Percentiles rank a stretch among this genome's conserved stretches.
phyloP scores from a whole-genome alignment of 2,329 filamentous ascomycete genomes.

The Penicillium hordei region DNA sequence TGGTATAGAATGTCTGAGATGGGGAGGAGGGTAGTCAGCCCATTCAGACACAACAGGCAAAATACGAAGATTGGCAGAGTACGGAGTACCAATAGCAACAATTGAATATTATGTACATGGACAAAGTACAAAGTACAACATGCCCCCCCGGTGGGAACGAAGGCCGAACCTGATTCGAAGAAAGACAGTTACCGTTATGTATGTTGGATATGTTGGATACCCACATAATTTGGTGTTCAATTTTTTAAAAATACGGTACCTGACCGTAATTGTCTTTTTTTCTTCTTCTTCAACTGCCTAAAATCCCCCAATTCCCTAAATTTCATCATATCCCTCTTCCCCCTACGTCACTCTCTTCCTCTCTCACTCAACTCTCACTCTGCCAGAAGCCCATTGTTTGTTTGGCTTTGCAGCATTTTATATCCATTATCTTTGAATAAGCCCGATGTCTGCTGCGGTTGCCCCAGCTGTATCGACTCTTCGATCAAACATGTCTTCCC shows the following conservation, averaged over 20 bases:
- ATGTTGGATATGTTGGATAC: neutral
- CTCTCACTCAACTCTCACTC: slow-evolving; percentile 20
- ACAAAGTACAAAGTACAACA: no score
- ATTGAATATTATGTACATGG: neutral
- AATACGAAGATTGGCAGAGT: neutral
- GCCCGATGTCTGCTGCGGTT: slow-evolving; percentile 43
- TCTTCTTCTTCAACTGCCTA: neutral
- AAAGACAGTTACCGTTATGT: neutral
- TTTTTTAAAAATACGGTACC: neutral
- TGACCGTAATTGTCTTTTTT: slow-evolving; percentile 2
- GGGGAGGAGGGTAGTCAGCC: neutral
- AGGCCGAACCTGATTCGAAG: neutral
- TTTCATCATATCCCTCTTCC: slow-evolving; percentile 31
- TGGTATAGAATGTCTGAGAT: neutral
- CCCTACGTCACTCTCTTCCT: slow-evolving; percentile 41
- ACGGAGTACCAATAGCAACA: neutral
- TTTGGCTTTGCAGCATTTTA: slow-evolving; percentile 18
- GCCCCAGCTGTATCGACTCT: slow-evolving; percentile 38
- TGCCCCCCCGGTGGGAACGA: neutral
- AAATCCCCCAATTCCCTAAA: slow-evolving; percentile 31
- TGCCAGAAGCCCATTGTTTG: slow-evolving; percentile 19
- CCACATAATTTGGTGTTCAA: neutral
- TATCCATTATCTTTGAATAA: slow-evolving; percentile 14
- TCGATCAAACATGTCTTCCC: slow-evolving; percentile 31
- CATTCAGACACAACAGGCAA: neutral